A percentile compares a stretch with the other conserved stretches of the same genome.
Conservation (phyloP, 2,329 filamentous ascomycete species). For the Fusarium pilosicola region DNA sequence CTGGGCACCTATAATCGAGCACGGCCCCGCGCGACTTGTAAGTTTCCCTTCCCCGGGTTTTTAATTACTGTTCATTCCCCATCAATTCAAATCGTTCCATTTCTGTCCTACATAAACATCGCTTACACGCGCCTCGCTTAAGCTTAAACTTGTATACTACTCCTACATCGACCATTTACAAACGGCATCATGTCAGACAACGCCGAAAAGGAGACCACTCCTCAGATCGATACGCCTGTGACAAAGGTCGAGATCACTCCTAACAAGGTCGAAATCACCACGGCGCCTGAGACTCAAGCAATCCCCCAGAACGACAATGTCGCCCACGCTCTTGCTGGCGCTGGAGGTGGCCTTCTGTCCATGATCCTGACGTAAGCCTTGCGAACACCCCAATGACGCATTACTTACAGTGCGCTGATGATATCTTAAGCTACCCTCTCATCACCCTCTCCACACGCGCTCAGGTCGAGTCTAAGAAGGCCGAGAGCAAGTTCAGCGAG, state of each 20-base stretch:
- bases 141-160: constrained; percentile 7
- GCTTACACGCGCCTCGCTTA: constrained; percentile 18
- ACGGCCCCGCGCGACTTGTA: constrained; percentile 28
- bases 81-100: constrained; percentile 10
- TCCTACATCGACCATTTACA: not conserved
- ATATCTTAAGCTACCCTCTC: constrained; percentile 78
- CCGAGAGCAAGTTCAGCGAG: constrained; percentile 83
- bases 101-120: not conserved
- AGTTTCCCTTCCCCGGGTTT: constrained; percentile 26
- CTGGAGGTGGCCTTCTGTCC: constrained; percentile 91
- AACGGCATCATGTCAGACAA: constrained; percentile 35
- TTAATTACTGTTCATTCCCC: constrained; percentile 19
- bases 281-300: constrained; percentile 59
- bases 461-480: constrained; percentile 96
- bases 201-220: constrained; percentile 33
- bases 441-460: constrained; percentile 97
- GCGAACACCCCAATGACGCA: constrained; percentile 3
- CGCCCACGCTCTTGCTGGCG: constrained; percentile 91
- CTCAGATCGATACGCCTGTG: constrained; percentile 30
- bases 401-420: constrained; percentile 23
- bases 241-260: constrained; percentile 36
- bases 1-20: constrained; percentile 21
- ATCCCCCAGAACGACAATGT: constrained; percentile 95
- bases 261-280: constrained; percentile 30
- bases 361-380: constrained; percentile 86